Percentiles rank a stretch among this genome's conserved stretches.
These are phyloP conservation scores for Pseudomicrostroma phylloplanum DNA, from an alignment of 1,284 basidiomycete species.

Conservation along the genomic window DNA sequence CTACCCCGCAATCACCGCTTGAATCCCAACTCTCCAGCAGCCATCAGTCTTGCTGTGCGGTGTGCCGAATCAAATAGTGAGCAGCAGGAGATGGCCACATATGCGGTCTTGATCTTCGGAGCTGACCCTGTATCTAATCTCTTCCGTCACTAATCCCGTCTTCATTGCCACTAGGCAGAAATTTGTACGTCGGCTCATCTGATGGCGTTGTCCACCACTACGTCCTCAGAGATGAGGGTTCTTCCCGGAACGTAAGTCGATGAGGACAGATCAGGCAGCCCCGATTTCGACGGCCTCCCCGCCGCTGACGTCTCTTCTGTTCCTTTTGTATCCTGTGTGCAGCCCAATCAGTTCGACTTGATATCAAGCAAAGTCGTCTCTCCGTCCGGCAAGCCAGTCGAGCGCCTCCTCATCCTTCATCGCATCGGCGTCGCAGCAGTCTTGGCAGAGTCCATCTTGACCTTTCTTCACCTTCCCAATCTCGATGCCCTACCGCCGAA, in stretches of 20 bases:
- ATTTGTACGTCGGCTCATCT: constrained; percentile 35
- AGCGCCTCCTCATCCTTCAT: constrained; percentile 15
- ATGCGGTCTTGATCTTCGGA: background rate
- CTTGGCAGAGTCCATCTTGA: constrained; percentile 21
- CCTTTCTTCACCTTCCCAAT: constrained; percentile 19
- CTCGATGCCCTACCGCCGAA: constrained; percentile 13
- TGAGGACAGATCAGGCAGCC: constrained; percentile 21
- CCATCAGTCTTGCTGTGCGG: constrained; percentile 18
- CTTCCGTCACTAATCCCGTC: background rate
- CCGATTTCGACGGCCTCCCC: constrained; percentile 21
- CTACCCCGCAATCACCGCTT: constrained; percentile 15
- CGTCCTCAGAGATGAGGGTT: constrained; percentile 14
- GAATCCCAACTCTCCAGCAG: constrained; percentile 27
- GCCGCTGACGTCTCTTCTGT: constrained; percentile 7
- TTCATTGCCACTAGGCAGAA: background rate
- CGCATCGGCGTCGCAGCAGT: constrained; percentile 14
- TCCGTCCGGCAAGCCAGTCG: constrained; percentile 15
- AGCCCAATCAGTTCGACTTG: constrained; percentile 13
- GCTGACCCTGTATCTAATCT: background rate
- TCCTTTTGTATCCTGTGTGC: background rate
- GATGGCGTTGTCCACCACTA: constrained; percentile 31
- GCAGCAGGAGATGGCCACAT: background rate
- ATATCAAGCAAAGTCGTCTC: constrained; percentile 11
- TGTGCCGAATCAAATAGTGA: constrained; percentile 16
- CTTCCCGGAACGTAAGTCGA: constrained; percentile 25